Evolutionary conservation across 176 grass and related monocot species (phyloP).

Genomic region (Zea luxurians): DNA sequence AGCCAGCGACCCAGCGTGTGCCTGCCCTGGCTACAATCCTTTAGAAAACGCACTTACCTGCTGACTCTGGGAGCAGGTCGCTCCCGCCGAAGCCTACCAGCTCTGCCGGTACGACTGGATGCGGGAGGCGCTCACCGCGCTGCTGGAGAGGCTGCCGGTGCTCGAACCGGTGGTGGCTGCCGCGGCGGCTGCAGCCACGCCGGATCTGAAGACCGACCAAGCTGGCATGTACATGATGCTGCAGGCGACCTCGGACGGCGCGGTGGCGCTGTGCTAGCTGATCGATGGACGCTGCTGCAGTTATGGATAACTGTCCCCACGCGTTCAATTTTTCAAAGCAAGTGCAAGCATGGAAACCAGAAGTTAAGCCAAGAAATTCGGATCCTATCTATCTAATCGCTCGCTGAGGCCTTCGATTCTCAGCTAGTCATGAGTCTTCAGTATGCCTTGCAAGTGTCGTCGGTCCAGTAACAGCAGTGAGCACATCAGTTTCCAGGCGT

Average conservation of each 20-base stretch:
- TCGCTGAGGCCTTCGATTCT: conserved; percentile 15
- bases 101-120: conserved; percentile 91
- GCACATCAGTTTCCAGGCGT: conserved; percentile 14
- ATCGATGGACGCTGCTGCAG: not conserved
- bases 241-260: conserved; percentile 46
- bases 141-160: conserved; percentile 46
- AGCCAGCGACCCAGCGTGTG: not conserved
- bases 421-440: conserved; percentile 4
- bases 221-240: conserved; percentile 66
- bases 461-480: not conserved
- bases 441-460: conserved; percentile 28
- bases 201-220: conserved; percentile 40
- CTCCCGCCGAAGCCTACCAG: conserved; percentile 52
- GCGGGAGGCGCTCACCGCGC: conserved; percentile 71
- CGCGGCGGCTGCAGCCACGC: not conserved
- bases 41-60: not conserved
- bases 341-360: conserved; percentile 16
- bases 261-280: conserved; percentile 61
- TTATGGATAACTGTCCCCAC: conserved; percentile 32
- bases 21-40: conserved; percentile 7
- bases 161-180: conserved; percentile 23
- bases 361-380: conserved; percentile 12
- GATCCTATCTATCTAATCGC: conserved; percentile 17
- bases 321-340: conserved; percentile 16
- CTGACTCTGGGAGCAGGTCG: conserved; percentile 44